A percentile compares a stretch with the other conserved stretches of the same genome.
These are phyloP conservation scores for Clavulina sp. DNA, from an alignment of 768 basidiomycete genomes.

Conservation along the genomic window DNA sequence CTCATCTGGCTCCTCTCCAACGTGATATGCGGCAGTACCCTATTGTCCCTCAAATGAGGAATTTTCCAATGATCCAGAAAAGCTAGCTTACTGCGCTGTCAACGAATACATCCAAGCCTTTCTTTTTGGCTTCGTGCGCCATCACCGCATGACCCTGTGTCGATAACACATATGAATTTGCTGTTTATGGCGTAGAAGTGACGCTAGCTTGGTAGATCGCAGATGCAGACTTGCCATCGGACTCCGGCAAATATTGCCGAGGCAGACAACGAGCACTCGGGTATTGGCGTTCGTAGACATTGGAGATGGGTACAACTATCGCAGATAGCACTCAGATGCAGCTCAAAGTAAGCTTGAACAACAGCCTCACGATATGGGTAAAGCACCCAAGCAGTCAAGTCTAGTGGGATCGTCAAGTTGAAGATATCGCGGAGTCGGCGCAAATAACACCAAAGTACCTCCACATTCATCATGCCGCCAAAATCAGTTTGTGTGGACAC, in stretches of 20 bases:
- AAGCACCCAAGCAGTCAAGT: too few species aligned
- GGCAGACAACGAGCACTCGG: slow-evolving; percentile 8
- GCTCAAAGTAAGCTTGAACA: too few species aligned
- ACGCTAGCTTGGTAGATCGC: background rate
- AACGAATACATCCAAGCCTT: slow-evolving; percentile 4
- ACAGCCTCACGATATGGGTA: too few species aligned
- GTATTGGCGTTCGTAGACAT: too few species aligned
- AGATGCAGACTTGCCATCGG: slow-evolving; percentile 2
- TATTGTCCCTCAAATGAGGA: background rate
- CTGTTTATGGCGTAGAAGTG: background rate
- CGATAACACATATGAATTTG: background rate
- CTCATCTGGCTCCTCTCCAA: slow-evolving; percentile 8
- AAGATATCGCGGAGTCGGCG: too few species aligned
- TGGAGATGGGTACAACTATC: too few species aligned
- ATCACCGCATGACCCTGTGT: slow-evolving; percentile 8
- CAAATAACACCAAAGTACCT: too few species aligned
- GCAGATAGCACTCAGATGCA: too few species aligned
- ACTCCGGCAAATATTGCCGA: slow-evolving; percentile 10
- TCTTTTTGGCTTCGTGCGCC: slow-evolving; percentile 8
- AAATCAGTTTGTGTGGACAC: too few species aligned
- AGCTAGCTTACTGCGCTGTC: slow-evolving; percentile 9
- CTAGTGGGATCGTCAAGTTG: too few species aligned
- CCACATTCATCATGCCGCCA: too few species aligned
- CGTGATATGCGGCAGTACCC: slow-evolving; percentile 10
- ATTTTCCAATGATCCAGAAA: background rate